phyloP scores from a whole-genome alignment of 83 land plant species.

The Picea mariana region DNA sequence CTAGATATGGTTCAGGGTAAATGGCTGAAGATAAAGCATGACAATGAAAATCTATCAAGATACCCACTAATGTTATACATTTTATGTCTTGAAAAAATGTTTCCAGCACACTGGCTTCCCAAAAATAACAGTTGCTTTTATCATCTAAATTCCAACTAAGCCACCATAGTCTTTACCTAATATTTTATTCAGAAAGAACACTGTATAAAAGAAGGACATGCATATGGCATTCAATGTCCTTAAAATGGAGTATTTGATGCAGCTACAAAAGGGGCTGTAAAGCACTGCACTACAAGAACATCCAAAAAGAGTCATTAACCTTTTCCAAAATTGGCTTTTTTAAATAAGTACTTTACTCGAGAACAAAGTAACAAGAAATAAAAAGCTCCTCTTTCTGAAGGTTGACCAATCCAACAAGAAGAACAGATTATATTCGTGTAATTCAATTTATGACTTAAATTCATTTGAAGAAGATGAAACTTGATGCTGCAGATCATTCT shows the following conservation, averaged over 20 bases:
- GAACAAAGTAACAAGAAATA: too few relatives aligned
- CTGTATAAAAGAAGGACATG: not conserved
- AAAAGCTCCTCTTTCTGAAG: too few relatives aligned
- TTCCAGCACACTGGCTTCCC: not conserved
- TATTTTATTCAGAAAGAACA: not conserved
- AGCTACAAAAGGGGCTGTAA: not conserved
- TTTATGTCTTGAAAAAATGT: too few relatives aligned
- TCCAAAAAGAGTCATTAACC: not conserved
- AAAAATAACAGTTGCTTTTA: not conserved
- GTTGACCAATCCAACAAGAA: too few relatives aligned
- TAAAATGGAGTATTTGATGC: not conserved
- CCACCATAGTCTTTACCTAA: not conserved
- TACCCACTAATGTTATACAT: too few relatives aligned
- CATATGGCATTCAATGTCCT: not conserved
- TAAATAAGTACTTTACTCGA: too few relatives aligned
- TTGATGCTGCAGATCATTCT: too few relatives aligned
- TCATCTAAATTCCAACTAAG: not conserved
- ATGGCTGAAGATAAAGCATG: not conserved
- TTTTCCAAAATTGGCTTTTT: not conserved
- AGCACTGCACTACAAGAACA: not conserved
- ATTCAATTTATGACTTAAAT: too few relatives aligned
- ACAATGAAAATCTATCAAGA: too few relatives aligned
- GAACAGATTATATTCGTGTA: too few relatives aligned
- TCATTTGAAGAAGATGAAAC: too few relatives aligned
- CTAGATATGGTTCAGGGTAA: not conserved